These are phyloP conservation scores for Xerocomellus chrysenteron DNA, from an alignment of 768 basidiomycete genomes.

Conservation along the genomic window DNA sequence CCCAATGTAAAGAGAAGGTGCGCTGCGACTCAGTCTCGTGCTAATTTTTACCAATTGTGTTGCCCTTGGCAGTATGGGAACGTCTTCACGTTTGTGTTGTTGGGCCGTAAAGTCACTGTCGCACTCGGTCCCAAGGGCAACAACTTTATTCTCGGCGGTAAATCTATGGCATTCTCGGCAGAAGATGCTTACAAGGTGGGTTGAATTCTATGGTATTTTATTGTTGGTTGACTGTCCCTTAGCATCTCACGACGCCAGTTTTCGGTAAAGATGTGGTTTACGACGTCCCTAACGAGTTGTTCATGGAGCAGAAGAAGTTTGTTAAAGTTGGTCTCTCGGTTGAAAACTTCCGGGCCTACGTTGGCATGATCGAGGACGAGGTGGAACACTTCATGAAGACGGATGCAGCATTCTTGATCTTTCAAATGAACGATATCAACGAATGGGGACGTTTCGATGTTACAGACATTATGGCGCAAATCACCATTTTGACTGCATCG, in stretches of 20 bases:
- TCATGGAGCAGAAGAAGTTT: slow-evolving; percentile 99
- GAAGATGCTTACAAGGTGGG: slow-evolving; percentile 94
- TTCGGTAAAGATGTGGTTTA: slow-evolving; percentile 99
- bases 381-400: slow-evolving; percentile 67
- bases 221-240: slow-evolving; percentile 1
- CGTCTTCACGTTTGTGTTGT: slow-evolving; percentile 92
- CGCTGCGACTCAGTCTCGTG: slow-evolving; percentile 17
- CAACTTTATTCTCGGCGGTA: slow-evolving; percentile 93
- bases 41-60: neutral
- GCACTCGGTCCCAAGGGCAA: slow-evolving; percentile 89
- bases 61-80: slow-evolving; percentile 72
- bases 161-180: slow-evolving; percentile 86
- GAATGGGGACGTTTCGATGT: slow-evolving; percentile 81
- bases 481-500: slow-evolving; percentile 93
- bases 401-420: slow-evolving; percentile 62
- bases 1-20: slow-evolving; percentile 75
- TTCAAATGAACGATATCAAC: slow-evolving; percentile 62
- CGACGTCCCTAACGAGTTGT: slow-evolving; percentile 90
- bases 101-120: slow-evolving; percentile 90
- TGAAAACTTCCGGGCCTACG: slow-evolving; percentile 87
- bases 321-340: slow-evolving; percentile 93
- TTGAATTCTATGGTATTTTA: neutral
- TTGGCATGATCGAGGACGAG: slow-evolving; percentile 76
- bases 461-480: slow-evolving; percentile 72
- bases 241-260: slow-evolving; percentile 92